Evolutionary conservation across 768 basidiomycete genomes (phyloP).

Genomic region (Russula lepida): DNA sequence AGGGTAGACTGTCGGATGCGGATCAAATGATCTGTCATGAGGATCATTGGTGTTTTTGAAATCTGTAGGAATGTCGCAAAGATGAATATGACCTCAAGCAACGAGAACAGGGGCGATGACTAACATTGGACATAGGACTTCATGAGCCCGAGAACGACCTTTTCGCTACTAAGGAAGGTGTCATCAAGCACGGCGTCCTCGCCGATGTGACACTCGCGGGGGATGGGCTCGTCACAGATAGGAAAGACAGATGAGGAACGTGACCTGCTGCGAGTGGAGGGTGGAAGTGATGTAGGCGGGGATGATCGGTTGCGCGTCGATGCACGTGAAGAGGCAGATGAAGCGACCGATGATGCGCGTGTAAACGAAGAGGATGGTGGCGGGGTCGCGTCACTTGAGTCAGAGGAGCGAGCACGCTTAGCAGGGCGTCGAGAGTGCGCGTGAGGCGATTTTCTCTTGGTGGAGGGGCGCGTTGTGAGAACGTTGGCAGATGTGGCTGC

Average conservation of each 20-base stretch:
- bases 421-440: neutral
- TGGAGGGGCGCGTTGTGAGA: neutral
- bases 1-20: conserved; percentile 51
- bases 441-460: conserved; percentile 1
- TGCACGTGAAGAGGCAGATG: conserved; percentile 19
- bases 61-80: conserved; percentile 33
- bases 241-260: conserved; percentile 55
- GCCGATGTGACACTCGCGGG: conserved; percentile 42
- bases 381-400: conserved; percentile 15
- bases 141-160: conserved; percentile 52
- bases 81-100: neutral
- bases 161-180: conserved; percentile 53
- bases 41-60: conserved; percentile 62
- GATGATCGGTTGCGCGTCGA: conserved; percentile 23
- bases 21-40: conserved; percentile 54
- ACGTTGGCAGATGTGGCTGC: neutral
- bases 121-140: conserved; percentile 64
- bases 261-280: conserved; percentile 40
- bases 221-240: conserved; percentile 30
- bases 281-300: conserved; percentile 22
- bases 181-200: conserved; percentile 46
- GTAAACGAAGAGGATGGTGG: neutral
- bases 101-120: conserved; percentile 24
- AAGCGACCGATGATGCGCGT: conserved; percentile 18
- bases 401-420: conserved; percentile 19